Base-by-base conservation (phyloP, 164 flowering plant species). In the Nelumbo lutea region DNA sequence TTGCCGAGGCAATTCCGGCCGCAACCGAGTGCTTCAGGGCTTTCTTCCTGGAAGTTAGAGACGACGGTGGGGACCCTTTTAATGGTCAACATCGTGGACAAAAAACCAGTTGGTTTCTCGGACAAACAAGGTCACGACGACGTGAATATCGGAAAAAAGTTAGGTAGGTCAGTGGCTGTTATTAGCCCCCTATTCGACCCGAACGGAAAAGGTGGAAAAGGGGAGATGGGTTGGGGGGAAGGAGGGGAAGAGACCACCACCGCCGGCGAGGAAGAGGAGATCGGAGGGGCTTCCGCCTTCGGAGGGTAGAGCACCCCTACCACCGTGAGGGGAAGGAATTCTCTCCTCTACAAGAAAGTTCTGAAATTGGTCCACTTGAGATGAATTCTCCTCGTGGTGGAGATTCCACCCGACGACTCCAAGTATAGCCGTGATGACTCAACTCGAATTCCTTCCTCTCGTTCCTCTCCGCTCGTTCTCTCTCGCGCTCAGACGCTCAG, bases 231-330 rank as follows among this genome's bases (percentile, higher is more conserved):
- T 65, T 59, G n/a, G 50, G n/a, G 39, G 39, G 47, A 1, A 40
- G 8, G 66, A 39, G 42, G 62, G 8, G n/a, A 46, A 42, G 1
- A 38, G 6, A n/a, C 9, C 6, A 72, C 90, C 90, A 42, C 90
- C 90, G 59, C 90, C 87, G 44, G 93, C 89, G 15, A 88, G 89
- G 70, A 88, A 88, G 73, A 86, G 88, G 61, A 86, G 89, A 75
- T 86, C 93, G 52, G 93, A 88, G 62, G 93, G 93, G 67, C 87
- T 79, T 40, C 93, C 93, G 69, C 93, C 93, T 74, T 85, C 87
- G 40, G 90, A 88, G 62, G 93, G 93, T 68, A 86, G 66, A 38
- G 90, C 90, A 53, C 93, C 93, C 72, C 90, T 77, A 43, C 93
- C 93, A 47, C 93, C 93, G 93, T 88, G 90, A 48, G 89, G 88